Evolutionary conservation across 176 grass and related monocot species (phyloP), one percentile per base, ranked within the genome.

Genomic region (Saccharum spontaneum): DNA sequence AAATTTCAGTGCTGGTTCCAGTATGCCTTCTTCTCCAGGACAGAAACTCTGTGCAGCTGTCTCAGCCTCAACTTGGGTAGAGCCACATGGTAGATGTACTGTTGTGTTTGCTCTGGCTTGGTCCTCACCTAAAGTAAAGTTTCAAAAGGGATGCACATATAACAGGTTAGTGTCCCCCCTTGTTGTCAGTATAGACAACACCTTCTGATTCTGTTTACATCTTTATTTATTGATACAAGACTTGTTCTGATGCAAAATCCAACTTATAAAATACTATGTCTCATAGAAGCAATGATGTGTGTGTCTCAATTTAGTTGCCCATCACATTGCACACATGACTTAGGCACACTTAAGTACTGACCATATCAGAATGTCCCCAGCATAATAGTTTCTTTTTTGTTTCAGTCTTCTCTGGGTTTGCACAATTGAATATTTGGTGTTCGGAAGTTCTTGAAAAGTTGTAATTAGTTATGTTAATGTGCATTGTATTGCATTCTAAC

Each of bases 121-220:
- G 97, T 92, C 97, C 85, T 99, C 91, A 18, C 97, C 93, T 69
- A 94, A 99, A 95, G 94, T 99, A 67, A 99, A 91, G 86, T 99
- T 99, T 88, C 93, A 96, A 86, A 99, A 96, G 48, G 97, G 97
- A 66, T 92, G 93, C 71, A 85, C 97, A 33, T 99, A 99, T 73
- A 89, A 94, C 82, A 99, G 97, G 97, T 99, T 39, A 59, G 76
- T 79, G 28, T 30, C 38, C 23, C 38, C 23, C 45, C 9, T 67
- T 93, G 72, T 73, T 34, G 23, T 71, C 43, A 36, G n/a, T 59
- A 71, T 70, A 7, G 63, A 73, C 2, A 7, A 38, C 11, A 45
- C 33, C 20, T 82, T 60, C 73, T 10, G 14, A 45, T 80, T 68
- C 36, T 67, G 45, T 84, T 10, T 63, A 65, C 18, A 54, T 71